phyloP scores from a whole-genome alignment of 306 rosid genomes.

The Ceratonia siliqua region DNA sequence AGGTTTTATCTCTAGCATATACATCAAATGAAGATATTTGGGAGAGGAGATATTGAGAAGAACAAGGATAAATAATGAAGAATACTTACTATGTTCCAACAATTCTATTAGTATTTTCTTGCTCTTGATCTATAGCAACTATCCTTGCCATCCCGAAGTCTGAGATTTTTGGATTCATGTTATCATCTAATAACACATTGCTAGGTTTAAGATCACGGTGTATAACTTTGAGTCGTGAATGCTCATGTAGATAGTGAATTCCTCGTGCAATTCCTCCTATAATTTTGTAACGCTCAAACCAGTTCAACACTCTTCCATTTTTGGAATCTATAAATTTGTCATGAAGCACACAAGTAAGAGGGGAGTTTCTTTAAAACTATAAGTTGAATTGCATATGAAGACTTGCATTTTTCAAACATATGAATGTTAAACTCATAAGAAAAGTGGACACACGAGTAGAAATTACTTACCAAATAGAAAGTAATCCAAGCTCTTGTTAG shows the following conservation, averaged over 20 bases:
- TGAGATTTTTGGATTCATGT: slow-evolving; percentile 60
- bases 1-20: not conserved
- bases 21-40: not conserved
- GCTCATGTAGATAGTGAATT: slow-evolving; percentile 55
- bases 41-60: not conserved
- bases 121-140: slow-evolving; percentile 41
- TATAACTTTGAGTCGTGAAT: slow-evolving; percentile 55
- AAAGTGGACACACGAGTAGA: not conserved
- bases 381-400: too few relatives aligned
- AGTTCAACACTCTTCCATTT: slow-evolving; percentile 29
- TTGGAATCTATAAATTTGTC: slow-evolving; percentile 31
- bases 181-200: slow-evolving; percentile 50
- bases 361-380: too few relatives aligned
- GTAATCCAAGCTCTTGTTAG: slow-evolving; percentile 56
- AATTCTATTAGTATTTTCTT: slow-evolving; percentile 41
- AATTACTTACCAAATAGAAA: slow-evolving; percentile 47
- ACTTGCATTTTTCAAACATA: not conserved
- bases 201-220: slow-evolving; percentile 68
- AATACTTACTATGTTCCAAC: slow-evolving; percentile 69
- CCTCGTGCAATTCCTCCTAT: slow-evolving; percentile 53
- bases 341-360: not conserved
- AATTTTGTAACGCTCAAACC: slow-evolving; percentile 48
- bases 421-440: not conserved
- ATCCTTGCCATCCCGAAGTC: slow-evolving; percentile 68
- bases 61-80: not conserved